phyloP scores from a whole-genome alignment of 306 rosid species.

The Lupinus albus region DNA sequence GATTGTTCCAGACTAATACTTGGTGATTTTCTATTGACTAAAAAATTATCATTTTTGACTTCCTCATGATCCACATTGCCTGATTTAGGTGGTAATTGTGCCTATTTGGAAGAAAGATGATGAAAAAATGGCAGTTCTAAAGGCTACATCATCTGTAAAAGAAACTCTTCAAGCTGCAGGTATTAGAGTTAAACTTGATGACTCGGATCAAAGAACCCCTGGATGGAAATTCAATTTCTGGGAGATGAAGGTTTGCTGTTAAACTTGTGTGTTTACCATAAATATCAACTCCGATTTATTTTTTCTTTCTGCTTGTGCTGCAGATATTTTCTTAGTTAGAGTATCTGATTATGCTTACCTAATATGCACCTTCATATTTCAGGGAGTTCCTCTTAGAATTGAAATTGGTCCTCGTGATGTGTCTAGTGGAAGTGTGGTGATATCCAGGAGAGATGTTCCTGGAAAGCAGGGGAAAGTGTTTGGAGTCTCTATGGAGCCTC shows the following conservation, averaged over 20 bases:
- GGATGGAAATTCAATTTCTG: conserved; percentile 99
- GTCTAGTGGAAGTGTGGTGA: conserved; percentile 78
- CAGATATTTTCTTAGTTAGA: neutral
- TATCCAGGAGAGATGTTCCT: conserved; percentile 91
- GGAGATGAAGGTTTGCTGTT: conserved; percentile 90
- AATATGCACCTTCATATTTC: conserved; percentile 39
- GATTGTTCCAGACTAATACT: conserved; percentile 24
- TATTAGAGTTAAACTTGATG: conserved; percentile 80
- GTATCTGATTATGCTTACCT: conserved; percentile 23
- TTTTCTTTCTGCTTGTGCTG: conserved; percentile 28
- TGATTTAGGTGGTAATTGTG: conserved; percentile 80
- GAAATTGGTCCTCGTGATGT: conserved; percentile 98
- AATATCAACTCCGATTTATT: neutral
- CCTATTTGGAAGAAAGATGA: conserved; percentile 97
- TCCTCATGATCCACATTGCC: conserved; percentile 27
- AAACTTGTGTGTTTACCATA: conserved; percentile 15
- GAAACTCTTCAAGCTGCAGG: conserved; percentile 66
- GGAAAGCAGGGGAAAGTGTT: conserved; percentile 95
- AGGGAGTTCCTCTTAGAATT: conserved; percentile 97
- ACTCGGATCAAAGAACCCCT: conserved; percentile 86
- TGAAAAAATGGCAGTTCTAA: conserved; percentile 65
- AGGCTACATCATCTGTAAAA: conserved; percentile 70
- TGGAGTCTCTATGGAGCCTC: conserved; percentile 90
- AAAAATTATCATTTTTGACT: neutral
- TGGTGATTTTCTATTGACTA: neutral